phyloP scores from a whole-genome alignment of 2,329 filamentous ascomycete genomes.

The Aspergillus bombycis region DNA sequence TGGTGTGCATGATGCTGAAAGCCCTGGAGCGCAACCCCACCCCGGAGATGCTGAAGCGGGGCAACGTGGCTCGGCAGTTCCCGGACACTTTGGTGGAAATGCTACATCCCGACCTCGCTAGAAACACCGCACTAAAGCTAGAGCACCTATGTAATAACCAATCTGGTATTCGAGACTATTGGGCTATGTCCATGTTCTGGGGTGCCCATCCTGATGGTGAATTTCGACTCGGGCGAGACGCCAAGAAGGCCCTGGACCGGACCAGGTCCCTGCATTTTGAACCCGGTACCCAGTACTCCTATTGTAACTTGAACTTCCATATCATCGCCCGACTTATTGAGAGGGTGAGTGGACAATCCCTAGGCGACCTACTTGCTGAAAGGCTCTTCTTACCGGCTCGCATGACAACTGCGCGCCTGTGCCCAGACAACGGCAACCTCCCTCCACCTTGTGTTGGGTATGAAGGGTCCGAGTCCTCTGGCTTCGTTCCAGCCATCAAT shows the following conservation, averaged over 20 bases:
- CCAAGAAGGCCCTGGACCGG: slow-evolving; percentile 32
- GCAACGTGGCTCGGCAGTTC: slow-evolving; percentile 35
- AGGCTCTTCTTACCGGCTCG: slow-evolving; percentile 45
- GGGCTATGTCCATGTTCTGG: slow-evolving; percentile 49
- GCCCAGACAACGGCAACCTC: slow-evolving; percentile 40
- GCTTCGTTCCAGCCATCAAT: slow-evolving; percentile 43
- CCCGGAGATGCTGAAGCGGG: slow-evolving; percentile 29
- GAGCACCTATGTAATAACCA: slow-evolving; percentile 46
- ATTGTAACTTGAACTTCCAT: slow-evolving; percentile 51
- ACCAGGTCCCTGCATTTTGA: slow-evolving; percentile 46
- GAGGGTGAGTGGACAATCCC: slow-evolving; percentile 37
- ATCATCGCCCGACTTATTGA: slow-evolving; percentile 44
- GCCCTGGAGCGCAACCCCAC: slow-evolving; percentile 41
- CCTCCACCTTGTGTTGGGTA: slow-evolving; percentile 49
- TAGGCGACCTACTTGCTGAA: slow-evolving; percentile 41
- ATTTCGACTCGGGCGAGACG: slow-evolving; percentile 42
- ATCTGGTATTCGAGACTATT: slow-evolving; percentile 51
- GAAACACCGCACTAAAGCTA: slow-evolving; percentile 37
- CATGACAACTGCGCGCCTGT: slow-evolving; percentile 47
- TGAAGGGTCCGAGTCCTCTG: slow-evolving; percentile 44
- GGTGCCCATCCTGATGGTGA: slow-evolving; percentile 44
- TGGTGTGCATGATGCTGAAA: slow-evolving; percentile 43
- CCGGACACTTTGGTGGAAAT: slow-evolving; percentile 30
- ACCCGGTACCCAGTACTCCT: slow-evolving; percentile 48
- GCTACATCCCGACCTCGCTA: slow-evolving; percentile 27